These are phyloP conservation scores for Sanguinoderma infundibulare DNA, from an alignment of 1,284 basidiomycete species.

Conservation along the genomic window DNA sequence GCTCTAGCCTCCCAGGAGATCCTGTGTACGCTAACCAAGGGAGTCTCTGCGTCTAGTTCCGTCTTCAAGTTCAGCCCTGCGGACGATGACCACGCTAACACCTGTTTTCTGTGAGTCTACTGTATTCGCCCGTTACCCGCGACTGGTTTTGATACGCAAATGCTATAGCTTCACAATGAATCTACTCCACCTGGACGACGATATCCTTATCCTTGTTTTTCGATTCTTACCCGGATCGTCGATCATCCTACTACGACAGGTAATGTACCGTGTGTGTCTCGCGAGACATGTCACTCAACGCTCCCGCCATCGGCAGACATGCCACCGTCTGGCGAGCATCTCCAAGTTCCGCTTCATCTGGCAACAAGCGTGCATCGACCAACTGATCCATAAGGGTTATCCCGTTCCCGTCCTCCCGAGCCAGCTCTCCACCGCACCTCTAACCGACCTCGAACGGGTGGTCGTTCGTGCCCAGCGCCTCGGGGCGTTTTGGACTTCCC, in stretches of 20 bases:
- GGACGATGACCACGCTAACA: too few species aligned
- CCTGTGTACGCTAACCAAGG: too few species aligned
- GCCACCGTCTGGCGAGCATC: conserved; percentile 46
- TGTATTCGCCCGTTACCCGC: too few species aligned
- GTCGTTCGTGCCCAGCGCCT: conserved; percentile 49
- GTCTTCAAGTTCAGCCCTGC: too few species aligned
- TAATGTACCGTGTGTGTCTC: conserved; percentile 30
- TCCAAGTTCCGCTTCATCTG: conserved; percentile 55
- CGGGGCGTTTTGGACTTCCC: conserved; percentile 50
- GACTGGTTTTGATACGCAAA: too few species aligned
- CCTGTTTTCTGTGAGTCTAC: too few species aligned
- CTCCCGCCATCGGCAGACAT: conserved; percentile 43
- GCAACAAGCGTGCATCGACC: conserved; percentile 49
- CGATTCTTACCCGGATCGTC: conserved; percentile 49
- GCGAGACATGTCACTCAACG: background rate
- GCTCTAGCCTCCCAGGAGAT: too few species aligned
- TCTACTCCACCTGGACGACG: conserved; percentile 41
- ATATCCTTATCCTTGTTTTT: conserved; percentile 53
- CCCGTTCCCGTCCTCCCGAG: conserved; percentile 52
- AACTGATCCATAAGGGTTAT: conserved; percentile 47
- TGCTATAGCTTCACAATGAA: too few species aligned
- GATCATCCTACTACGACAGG: conserved; percentile 53
- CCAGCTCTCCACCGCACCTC: conserved; percentile 34
- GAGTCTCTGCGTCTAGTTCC: too few species aligned
- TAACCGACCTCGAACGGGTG: conserved; percentile 46